Evolutionary conservation across 306 rosid species (phyloP), one percentile per base, ranked within the genome.

Genomic region (Begonia fuchsioides): DNA sequence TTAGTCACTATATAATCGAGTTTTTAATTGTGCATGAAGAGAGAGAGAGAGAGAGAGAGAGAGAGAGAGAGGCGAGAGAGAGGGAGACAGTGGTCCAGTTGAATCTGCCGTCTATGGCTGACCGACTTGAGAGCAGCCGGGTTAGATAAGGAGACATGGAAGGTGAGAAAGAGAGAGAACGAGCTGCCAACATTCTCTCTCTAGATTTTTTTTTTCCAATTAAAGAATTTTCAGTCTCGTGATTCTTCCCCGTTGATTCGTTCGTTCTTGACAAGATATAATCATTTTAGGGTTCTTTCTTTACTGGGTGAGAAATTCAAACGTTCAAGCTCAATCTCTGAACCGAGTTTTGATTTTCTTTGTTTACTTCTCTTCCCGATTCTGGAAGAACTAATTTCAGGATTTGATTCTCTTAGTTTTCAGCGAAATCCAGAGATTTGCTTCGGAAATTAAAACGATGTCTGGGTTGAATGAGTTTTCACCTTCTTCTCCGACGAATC

Each of bases 71-170:
- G n/a, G n/a, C n/a, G n/a, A n/a, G n/a, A n/a, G 50, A 46, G 53
- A 50, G 18, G 63, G 70, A 58, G 75, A 73, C 26, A 38, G 73
- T 64, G 73, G 74, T 83, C 85, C 87, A 65, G 70, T 68, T 54
- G 60, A 73, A 78, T 75, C 93, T 73, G 8, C 35, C 35, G 8
- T 26, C 7, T 2, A 80, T 71, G 75, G 80, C 75, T 79, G 76
- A 75, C 77, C 73, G 77, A 80, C 82, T 62, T 64, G 59, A 73
- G 60, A 67, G 75, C 81, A 76, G 79, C 85, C 87, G 74, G 69
- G 77, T 75, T 61, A 63, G 87, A 82, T 82, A 74, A 74, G 76
- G 67, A 63, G 74, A 64, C 67, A 53, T 20, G 47, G 68, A 56
- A 50, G 57, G 16, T n/a, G n/a, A 61, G 39, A 55, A 53, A 44